Evolutionary conservation across 2,329 filamentous ascomycete genomes (phyloP), one percentile per base, ranked within the genome.

Genomic region (Lojkania enalia): DNA sequence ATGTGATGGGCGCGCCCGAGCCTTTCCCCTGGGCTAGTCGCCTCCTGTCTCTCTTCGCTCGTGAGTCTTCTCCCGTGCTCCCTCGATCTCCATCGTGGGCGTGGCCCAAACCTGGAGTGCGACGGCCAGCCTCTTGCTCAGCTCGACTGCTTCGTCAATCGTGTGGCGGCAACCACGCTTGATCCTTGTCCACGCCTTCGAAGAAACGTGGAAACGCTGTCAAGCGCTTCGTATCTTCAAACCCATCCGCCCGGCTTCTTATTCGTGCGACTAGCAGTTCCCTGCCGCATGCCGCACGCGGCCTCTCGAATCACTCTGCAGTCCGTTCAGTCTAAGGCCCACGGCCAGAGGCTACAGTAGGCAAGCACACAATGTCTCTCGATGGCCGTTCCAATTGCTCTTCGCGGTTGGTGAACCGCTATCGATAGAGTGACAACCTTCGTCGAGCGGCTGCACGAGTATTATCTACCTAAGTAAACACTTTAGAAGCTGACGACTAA

Each of bases 251-350:
- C 32, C 35, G 46, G 36, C 23, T 7, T 9, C 46, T 48, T 33
- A 15, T 9, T 37, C 20, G 16, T 36, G 6, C 33, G 31, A 36
- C 30, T 16, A 35, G 46, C 35, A n/a, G 18, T 49, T 31, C 42
- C 36, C 42, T 40, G 35, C 33, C 30, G 40, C 44, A 33, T 16
- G 15, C 44, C 19, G 29, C 43, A 45, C 40, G 43, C 47, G 41
- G 38, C 49, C 30, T 35, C 35, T 43, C 46, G 30, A 47, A 40
- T 49, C 49, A 47, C 46, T 25, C 16, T 45, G 42, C 46, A 27
- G 23, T 37, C 42, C 30, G 45, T 35, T 32, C 27, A 35, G 13
- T 6, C 25, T 16, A 27, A 37, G 19, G 23, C 7, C 23, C 23
- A 27, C 23, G 23, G 23, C 23, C 23, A 27, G n/a, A n/a, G n/a